These are phyloP conservation scores for Dothistroma septosporum DNA, from an alignment of 2,329 filamentous ascomycete species.

Conservation along the genomic window DNA sequence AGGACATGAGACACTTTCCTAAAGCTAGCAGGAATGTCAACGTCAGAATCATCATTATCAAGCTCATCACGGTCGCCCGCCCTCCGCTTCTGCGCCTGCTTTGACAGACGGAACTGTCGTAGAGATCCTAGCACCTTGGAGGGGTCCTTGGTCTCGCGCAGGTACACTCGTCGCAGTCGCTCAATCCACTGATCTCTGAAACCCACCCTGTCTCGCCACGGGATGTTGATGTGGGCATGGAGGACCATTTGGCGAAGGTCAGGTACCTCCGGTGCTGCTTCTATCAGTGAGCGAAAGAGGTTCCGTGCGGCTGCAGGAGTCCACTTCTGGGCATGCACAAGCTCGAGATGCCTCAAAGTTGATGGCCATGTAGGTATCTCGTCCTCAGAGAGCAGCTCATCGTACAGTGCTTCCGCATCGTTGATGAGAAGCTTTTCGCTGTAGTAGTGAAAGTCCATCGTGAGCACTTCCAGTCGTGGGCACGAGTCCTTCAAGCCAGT, in stretches of 20 bases:
- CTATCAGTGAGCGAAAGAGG: slow-evolving; percentile 74
- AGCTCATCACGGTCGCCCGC: slow-evolving; percentile 14
- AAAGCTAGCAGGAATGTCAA: slow-evolving; percentile 15
- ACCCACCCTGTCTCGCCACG: slow-evolving; percentile 75
- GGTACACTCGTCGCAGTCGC: slow-evolving; percentile 65
- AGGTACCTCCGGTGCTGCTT: slow-evolving; percentile 62
- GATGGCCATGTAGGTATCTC: slow-evolving; percentile 76
- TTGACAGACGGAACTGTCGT: slow-evolving; percentile 41
- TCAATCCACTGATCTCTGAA: slow-evolving; percentile 74
- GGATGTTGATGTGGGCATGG: slow-evolving; percentile 71
- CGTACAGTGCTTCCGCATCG: slow-evolving; percentile 72
- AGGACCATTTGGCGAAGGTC: slow-evolving; percentile 67
- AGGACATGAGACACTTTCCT: slow-evolving; percentile 26
- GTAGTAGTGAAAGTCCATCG: slow-evolving; percentile 75
- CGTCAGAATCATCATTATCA: slow-evolving; percentile 7
- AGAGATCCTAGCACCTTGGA: slow-evolving; percentile 41
- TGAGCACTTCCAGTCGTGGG: slow-evolving; percentile 65
- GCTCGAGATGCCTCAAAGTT: slow-evolving; percentile 65
- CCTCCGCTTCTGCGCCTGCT: slow-evolving; percentile 21
- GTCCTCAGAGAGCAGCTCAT: slow-evolving; percentile 56
- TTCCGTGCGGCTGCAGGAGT: slow-evolving; percentile 63
- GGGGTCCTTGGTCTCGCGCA: slow-evolving; percentile 48
- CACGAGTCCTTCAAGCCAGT: slow-evolving; percentile 62
- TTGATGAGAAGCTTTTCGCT: slow-evolving; percentile 63
- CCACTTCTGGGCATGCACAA: slow-evolving; percentile 75